These are phyloP conservation scores for Candida dajiaensis DNA, from an alignment of 805 yeast species.

Conservation along the genomic window DNA sequence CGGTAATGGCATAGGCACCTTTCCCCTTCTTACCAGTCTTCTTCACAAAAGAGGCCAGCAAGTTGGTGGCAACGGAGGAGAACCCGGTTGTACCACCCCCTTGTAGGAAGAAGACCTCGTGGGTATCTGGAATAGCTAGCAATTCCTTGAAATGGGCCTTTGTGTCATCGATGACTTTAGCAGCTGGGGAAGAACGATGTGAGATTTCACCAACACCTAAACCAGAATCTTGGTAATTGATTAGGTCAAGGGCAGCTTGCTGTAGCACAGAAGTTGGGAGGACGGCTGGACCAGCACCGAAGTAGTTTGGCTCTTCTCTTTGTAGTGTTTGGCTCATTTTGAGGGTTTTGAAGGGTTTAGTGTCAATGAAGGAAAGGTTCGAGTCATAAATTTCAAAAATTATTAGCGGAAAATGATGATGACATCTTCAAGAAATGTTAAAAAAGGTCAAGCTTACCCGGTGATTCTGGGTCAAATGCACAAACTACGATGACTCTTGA, in stretches of 20 bases:
- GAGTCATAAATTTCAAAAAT: background rate
- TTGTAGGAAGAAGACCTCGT: constrained; percentile 91
- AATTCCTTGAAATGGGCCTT: constrained; percentile 61
- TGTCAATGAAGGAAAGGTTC: background rate
- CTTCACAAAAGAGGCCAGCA: constrained; percentile 68
- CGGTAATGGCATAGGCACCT: constrained; percentile 86
- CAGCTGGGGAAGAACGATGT: constrained; percentile 86
- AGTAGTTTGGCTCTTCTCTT: constrained; percentile 73
- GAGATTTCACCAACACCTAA: constrained; percentile 95
- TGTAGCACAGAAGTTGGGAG: constrained; percentile 80
- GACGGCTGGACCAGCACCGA: constrained; percentile 99
- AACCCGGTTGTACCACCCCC: constrained; percentile 99
- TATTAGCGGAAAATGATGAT: background rate
- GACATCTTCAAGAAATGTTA: too few species aligned
- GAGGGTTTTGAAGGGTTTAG: too few species aligned
- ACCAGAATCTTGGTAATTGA: constrained; percentile 63
- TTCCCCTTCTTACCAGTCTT: constrained; percentile 70
- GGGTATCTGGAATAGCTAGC: constrained; percentile 78
- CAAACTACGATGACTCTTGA: too few species aligned
- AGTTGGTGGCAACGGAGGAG: constrained; percentile 77
- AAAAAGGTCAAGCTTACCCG: too few species aligned
- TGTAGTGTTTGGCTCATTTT: constrained; percentile 30
- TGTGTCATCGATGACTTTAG: constrained; percentile 68
- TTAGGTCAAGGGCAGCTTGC: constrained; percentile 80
- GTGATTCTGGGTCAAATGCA: too few species aligned